Conservation (phyloP, 2,329 filamentous ascomycete genomes). For the Ceratocystis huliohia region DNA sequence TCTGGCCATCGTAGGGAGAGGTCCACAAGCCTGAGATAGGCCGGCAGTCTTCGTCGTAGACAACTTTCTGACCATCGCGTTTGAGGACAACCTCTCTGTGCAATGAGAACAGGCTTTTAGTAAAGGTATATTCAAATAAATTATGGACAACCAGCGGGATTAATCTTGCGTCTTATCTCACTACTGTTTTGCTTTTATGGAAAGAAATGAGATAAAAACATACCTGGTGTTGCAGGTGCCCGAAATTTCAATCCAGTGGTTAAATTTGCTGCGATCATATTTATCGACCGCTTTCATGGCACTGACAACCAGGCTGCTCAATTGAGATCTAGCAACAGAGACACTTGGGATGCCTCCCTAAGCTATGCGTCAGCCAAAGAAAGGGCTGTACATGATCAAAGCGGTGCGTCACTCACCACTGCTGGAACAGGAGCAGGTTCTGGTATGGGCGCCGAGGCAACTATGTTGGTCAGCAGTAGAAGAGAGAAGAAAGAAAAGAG, state of each 20-base stretch:
- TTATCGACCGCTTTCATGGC: slow-evolving; percentile 40
- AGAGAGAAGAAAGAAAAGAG: slow-evolving; percentile 24
- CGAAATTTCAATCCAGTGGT: slow-evolving; percentile 54
- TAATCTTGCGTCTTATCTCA: neutral
- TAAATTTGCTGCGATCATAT: slow-evolving; percentile 57
- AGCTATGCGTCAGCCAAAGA: neutral
- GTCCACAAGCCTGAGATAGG: slow-evolving; percentile 55
- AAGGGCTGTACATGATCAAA: neutral
- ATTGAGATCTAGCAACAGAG: slow-evolving; percentile 42
- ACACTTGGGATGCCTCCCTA: slow-evolving; percentile 51
- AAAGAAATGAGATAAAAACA: slow-evolving; percentile 5
- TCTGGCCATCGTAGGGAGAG: slow-evolving; percentile 60
- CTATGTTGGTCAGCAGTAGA: slow-evolving; percentile 24
- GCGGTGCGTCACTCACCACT: neutral
- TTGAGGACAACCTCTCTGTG: slow-evolving; percentile 53
- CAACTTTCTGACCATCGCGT: slow-evolving; percentile 57
- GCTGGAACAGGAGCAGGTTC: slow-evolving; percentile 25
- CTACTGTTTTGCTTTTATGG: too few species aligned
- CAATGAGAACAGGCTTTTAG: neutral
- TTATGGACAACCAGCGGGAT: neutral
- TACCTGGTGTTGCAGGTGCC: slow-evolving; percentile 57
- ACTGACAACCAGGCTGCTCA: slow-evolving; percentile 46
- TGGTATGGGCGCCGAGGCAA: slow-evolving; percentile 25
- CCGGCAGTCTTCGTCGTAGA: slow-evolving; percentile 45
- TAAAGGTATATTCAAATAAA: neutral